Evolutionary conservation across 768 basidiomycete genomes (phyloP), one percentile per base, ranked within the genome.

Genomic region (Boletus sensibilis): DNA sequence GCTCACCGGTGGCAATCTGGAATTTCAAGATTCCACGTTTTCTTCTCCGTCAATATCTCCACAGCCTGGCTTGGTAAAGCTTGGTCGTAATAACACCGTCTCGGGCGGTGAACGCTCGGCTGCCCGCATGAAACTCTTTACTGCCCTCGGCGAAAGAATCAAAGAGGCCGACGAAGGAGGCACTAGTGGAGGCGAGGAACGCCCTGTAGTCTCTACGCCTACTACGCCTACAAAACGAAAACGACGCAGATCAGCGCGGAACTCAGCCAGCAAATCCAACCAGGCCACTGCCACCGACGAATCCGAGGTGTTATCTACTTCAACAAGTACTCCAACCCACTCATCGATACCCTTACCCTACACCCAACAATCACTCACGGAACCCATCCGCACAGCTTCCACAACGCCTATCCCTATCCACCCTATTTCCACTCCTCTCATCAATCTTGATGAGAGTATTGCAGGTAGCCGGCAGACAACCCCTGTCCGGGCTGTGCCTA

Each of bases 41-140:
- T 78, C 83, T 23, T 82, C 87, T 11, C 76, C 81, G 14, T 67
- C 75, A 3, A 62, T 70, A 12, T 83, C 84, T 4, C 70, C 72
- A 41, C 81, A 83, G 16, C 80, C 82, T 9, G 76, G 78, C 37
- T 67, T 69, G 35, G 78, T 78, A 58, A 60, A 71, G 65, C 73
- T 87, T 33, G 75, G 73, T 52, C 81, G 92, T 53, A 92, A 88
- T 63, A 92, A 92, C 64, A 94, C 92, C 18, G 85, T 92, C 14
- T 82, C 90, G 2, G 91, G 90, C 7, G 90, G 88, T 29, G 91
- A 92, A 64, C 85, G 91, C 34, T 79, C 80, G 31, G 88, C 83
- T 29, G 90, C 87, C 13, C 81, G 91, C 41, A 81, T 83, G 62
- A 76, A 85, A 50, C 79, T 92, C 76, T 76, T 90, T 38, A 82